Evolutionary conservation across 2,329 filamentous ascomycete species (phyloP), one percentile per base, ranked within the genome.

Genomic region (Phyllosticta citribraziliensis): DNA sequence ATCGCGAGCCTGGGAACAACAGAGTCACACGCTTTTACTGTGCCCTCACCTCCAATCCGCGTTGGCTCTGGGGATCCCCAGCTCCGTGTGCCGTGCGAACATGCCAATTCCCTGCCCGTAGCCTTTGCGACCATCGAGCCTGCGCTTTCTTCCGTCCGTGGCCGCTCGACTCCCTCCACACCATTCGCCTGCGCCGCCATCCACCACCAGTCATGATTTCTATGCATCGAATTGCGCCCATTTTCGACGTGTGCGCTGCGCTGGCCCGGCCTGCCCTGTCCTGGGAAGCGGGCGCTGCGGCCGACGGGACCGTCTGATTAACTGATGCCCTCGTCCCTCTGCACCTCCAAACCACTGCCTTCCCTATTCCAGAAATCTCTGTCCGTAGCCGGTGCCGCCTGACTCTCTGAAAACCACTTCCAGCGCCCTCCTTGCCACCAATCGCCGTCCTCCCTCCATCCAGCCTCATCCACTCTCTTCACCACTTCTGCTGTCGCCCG

Each of bases 381-480:
- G 52, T 19, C 20, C 40, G 4, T 27, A 27, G 19, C 52, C 52
- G 20, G 5, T 27, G 24, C 40, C 52, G 35, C n/a, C 58, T 60
- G 22, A 53, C 19, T 47, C 58, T 27, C 25, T 50, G 52, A 27
- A 25, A 60, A 51, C 52, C 35, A 22, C 22, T 40, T 55, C 58
- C 52, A 51, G 47, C 52, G 22, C 19, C 52, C 33, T 33, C 33
- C 27, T 40, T 52, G 47, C 27, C 47, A 35, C 35, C 58, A 60
- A 60, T 60, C 58, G 53, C 47, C 30, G 35, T n/a, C 17, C 5
- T 35, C 53, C 20, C 57, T 52, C 27, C n/a, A 6, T 52, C 25
- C 53, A 56, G 53, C 58, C 53, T 60, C 58, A 52, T 33, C 22
- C 58, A 52, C 24, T 24, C 58, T 60, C 53, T 54, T 60, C 58